phyloP scores from a whole-genome alignment of 768 basidiomycete genomes.

The Pulveroboletus sp. region DNA sequence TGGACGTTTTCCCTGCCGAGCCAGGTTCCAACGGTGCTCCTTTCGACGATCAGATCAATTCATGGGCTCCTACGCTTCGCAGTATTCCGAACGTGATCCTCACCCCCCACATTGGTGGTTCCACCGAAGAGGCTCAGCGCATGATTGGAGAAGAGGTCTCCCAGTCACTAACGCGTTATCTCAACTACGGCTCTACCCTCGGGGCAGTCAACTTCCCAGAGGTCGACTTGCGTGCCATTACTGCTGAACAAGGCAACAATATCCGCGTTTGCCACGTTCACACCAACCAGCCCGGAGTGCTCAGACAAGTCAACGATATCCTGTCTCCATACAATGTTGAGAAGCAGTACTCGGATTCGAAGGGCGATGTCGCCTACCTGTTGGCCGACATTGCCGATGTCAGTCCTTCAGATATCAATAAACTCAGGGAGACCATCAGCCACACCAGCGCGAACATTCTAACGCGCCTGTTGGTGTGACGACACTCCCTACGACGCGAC shows the following conservation, averaged over 20 bases:
- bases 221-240: constrained; percentile 91
- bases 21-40: constrained; percentile 86
- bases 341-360: constrained; percentile 98
- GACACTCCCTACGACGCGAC: background rate
- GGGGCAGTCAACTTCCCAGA: constrained; percentile 99
- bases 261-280: constrained; percentile 95
- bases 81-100: constrained; percentile 86
- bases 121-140: constrained; percentile 96
- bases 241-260: constrained; percentile 71
- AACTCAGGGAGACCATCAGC: constrained; percentile 72
- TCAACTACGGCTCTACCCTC: constrained; percentile 85
- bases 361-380: constrained; percentile 88
- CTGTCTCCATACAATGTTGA: constrained; percentile 96
- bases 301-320: constrained; percentile 91
- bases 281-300: constrained; percentile 92
- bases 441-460: constrained; percentile 83
- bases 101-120: constrained; percentile 98
- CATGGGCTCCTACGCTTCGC: constrained; percentile 76
- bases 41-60: constrained; percentile 85
- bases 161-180: constrained; percentile 77
- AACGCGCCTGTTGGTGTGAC: constrained; percentile 74
- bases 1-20: constrained; percentile 95
- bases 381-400: constrained; percentile 97
- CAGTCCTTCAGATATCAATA: constrained; percentile 71
- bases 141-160: constrained; percentile 97